These are phyloP conservation scores for Daldinia vernicosa DNA, from an alignment of 495 filamentous ascomycete genomes.

Conservation along the genomic window DNA sequence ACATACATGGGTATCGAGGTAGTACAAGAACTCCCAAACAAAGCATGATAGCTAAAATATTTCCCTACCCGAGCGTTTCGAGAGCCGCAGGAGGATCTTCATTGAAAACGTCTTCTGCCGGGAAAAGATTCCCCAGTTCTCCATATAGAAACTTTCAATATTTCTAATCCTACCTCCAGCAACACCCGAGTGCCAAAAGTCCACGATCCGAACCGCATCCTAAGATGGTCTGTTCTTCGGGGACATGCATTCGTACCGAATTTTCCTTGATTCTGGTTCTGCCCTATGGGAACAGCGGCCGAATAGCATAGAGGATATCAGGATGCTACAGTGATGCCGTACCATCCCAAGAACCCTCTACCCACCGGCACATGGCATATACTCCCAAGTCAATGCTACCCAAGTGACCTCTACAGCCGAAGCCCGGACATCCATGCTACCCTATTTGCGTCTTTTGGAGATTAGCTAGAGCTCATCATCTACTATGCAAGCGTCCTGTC, in stretches of 20 bases:
- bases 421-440: slow-evolving; percentile 7
- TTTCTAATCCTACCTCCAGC: slow-evolving; percentile 23
- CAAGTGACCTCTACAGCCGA: slow-evolving; percentile 9
- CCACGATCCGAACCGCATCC: slow-evolving; percentile 29
- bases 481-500: slow-evolving; percentile 8
- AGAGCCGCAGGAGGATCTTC: slow-evolving; percentile 34
- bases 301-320: slow-evolving; percentile 20
- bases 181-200: slow-evolving; percentile 9
- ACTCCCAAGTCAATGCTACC: slow-evolving; percentile 11
- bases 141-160: slow-evolving; percentile 32
- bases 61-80: slow-evolving; percentile 28
- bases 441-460: slow-evolving; percentile 2
- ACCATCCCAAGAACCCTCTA: slow-evolving; percentile 19
- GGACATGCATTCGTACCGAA: slow-evolving; percentile 32
- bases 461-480: slow-evolving; percentile 11
- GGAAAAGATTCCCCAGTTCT: slow-evolving; percentile 18
- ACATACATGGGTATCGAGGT: slow-evolving; percentile 27
- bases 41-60: slow-evolving; percentile 13
- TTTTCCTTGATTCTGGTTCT: slow-evolving; percentile 19
- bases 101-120: slow-evolving; percentile 28
- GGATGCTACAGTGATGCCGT: slow-evolving; percentile 27
- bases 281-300: slow-evolving; percentile 30
- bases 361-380: slow-evolving; percentile 33
- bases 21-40: slow-evolving; percentile 16
- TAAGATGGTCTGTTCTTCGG: slow-evolving; percentile 22